Base-by-base conservation (phyloP, 305 asterid genomes). In the Rubia peregrina region DNA sequence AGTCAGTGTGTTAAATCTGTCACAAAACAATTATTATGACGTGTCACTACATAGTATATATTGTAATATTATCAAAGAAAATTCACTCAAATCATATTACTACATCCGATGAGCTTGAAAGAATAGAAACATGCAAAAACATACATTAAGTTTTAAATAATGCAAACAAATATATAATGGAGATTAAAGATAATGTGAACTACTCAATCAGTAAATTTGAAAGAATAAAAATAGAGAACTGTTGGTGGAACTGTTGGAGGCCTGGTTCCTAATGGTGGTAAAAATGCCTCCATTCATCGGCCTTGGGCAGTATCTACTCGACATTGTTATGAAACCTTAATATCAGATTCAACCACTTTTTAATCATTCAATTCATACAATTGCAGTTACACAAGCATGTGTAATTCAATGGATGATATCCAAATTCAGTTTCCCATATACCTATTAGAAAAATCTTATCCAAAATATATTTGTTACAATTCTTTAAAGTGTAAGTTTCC, bases 201-300 rank as follows among this genome's bases (percentile, higher is more conserved):
- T 42, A 49, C 41, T 21, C 26, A 61, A 53, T 9, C 26, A 41
- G 38, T 13, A 40, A 0, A 30, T 61, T 42, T 62, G 33, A 72
- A 72, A 72, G 74, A 76, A 76, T 61, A 53, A 72, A n/a, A 16
- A 60, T 17, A 30, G 9, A 61, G 44, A 12, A n/a, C 17, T 33
- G 38, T 33, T 33, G 38, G 38, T 33, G 38, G 38, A 33, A 33
- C 38, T 33, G 38, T 33, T 33, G 3, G 77, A 22, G 6, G 77
- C 26, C 17, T 17, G n/a, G 65, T 68, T 38, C 21, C 24, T 67
- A 17, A 46, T 51, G 67, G 53, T 59, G 57, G 24, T 5, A 30
- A 22, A 65, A 61, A 12, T 22, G 59, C 59, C 59, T 71, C 65
- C 61, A 60, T 1, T 57, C 63, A 8, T 57, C 38, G 63, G 63